Conservation (phyloP, 129 eudicot species). For the Artemisia argyi region DNA sequence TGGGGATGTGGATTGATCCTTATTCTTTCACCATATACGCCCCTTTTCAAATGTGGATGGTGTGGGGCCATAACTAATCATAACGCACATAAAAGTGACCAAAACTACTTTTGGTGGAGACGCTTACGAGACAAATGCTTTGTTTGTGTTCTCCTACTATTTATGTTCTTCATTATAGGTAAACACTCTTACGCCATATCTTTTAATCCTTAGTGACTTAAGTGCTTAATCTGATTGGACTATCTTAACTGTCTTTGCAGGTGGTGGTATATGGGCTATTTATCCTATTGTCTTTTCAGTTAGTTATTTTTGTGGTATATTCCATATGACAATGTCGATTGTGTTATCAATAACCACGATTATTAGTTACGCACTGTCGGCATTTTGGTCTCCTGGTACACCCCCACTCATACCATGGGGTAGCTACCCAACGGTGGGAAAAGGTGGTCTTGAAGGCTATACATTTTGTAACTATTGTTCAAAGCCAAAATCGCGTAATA, state of each 20-base stretch:
- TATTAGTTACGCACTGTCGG: slow-evolving; percentile 54
- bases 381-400: slow-evolving; percentile 68
- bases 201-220: no score
- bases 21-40: slow-evolving; percentile 64
- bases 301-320: slow-evolving; percentile 52
- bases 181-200: slow-evolving; percentile 18
- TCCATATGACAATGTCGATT: slow-evolving; percentile 42
- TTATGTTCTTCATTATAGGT: slow-evolving; percentile 79
- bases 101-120: slow-evolving; percentile 60
- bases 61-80: slow-evolving; percentile 91
- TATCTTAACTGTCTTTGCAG: slow-evolving; percentile 37
- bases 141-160: slow-evolving; percentile 54
- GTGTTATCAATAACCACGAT: slow-evolving; percentile 61
- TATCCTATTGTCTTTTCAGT: slow-evolving; percentile 69
- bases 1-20: slow-evolving; percentile 97
- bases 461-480: slow-evolving; percentile 73
- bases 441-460: slow-evolving; percentile 69
- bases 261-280: slow-evolving; percentile 87
- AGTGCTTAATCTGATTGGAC: not conserved
- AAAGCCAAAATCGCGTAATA: slow-evolving; percentile 79
- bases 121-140: slow-evolving; percentile 80
- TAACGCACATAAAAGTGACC: slow-evolving; percentile 46
- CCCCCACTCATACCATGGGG: slow-evolving; percentile 89
- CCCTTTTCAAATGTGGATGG: slow-evolving; percentile 86
- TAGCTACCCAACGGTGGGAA: slow-evolving; percentile 72